phyloP scores from a whole-genome alignment of 83 land plant species.

The Picea abies region DNA sequence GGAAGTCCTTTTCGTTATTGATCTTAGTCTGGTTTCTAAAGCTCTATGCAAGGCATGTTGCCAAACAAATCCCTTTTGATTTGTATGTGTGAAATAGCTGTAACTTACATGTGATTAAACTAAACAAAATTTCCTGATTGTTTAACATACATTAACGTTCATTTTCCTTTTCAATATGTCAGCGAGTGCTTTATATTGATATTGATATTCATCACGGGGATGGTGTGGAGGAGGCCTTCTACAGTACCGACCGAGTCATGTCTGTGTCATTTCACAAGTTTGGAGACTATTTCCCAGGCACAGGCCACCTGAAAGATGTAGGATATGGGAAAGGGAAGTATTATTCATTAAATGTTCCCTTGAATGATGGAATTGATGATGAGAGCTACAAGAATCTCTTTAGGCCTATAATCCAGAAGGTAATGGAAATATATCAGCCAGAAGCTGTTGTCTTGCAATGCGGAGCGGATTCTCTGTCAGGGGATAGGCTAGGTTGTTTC shows the following conservation, averaged over 20 bases:
- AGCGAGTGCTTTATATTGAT: constrained; percentile 92
- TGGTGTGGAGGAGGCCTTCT: constrained; percentile 96
- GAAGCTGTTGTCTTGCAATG: constrained; percentile 96
- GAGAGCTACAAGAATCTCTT: constrained; percentile 86
- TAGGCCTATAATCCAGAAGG: constrained; percentile 85
- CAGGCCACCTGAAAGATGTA: constrained; percentile 82
- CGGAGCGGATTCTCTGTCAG: constrained; percentile 94
- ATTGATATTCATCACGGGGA: constrained; percentile 94
- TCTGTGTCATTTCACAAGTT: constrained; percentile 90
- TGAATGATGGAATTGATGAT: constrained; percentile 45
- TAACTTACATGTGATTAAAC: no score
- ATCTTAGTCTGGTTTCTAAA: no score
- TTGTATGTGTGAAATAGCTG: no score
- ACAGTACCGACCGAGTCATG: constrained; percentile 87
- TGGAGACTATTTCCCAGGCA: constrained; percentile 98
- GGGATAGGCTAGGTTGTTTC: constrained; percentile 89
- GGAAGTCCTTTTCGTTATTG: no score
- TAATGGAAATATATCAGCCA: constrained; percentile 90
- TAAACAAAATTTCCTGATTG: no score
- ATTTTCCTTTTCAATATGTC: constrained; percentile 9
- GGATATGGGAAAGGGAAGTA: constrained; percentile 93
- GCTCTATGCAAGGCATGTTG: no score
- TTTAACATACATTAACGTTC: no score
- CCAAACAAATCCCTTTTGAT: no score
- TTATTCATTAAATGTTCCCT: constrained; percentile 89